phyloP scores from a whole-genome alignment of 2,329 filamentous ascomycete genomes.

The Diaporthe nobilis region DNA sequence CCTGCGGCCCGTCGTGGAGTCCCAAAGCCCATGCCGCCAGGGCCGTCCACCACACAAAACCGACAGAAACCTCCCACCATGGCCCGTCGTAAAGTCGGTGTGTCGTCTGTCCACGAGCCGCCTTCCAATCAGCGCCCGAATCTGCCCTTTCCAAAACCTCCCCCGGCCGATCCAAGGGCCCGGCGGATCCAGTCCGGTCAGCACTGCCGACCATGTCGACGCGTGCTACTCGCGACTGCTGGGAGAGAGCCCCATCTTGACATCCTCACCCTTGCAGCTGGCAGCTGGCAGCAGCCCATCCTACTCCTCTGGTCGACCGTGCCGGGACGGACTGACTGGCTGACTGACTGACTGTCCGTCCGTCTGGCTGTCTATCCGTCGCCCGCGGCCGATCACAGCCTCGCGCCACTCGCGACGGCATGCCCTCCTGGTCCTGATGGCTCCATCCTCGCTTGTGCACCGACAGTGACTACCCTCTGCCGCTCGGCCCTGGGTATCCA shows the following conservation, averaged over 20 bases:
- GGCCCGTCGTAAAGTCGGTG: constrained; percentile 43
- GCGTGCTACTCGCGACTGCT: constrained; percentile 39
- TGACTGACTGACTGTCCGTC: not conserved
- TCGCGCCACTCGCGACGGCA: constrained; percentile 22
- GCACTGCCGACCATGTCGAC: constrained; percentile 32
- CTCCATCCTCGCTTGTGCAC: not conserved
- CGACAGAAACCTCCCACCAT: constrained; percentile 29
- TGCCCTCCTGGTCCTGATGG: not conserved
- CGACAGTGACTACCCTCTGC: not conserved
- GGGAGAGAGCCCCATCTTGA: constrained; percentile 32
- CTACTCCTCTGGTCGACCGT: not conserved
- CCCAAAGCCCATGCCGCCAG: constrained; percentile 38
- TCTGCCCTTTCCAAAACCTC: constrained; percentile 28
- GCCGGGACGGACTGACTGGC: constrained; percentile 10
- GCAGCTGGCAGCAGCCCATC: constrained; percentile 13
- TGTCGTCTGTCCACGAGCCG: constrained; percentile 35
- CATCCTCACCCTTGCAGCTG: constrained; percentile 4
- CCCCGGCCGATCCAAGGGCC: constrained; percentile 30
- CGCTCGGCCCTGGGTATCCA: not conserved
- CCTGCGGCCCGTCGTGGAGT: constrained; percentile 42
- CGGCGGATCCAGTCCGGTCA: constrained; percentile 37
- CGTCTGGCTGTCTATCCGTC: not conserved
- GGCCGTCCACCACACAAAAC: constrained; percentile 37
- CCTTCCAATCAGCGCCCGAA: constrained; percentile 36
- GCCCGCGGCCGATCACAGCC: constrained; percentile 10